phyloP scores from a whole-genome alignment of 495 filamentous ascomycete species.

The Xylaria flabelliformis region DNA sequence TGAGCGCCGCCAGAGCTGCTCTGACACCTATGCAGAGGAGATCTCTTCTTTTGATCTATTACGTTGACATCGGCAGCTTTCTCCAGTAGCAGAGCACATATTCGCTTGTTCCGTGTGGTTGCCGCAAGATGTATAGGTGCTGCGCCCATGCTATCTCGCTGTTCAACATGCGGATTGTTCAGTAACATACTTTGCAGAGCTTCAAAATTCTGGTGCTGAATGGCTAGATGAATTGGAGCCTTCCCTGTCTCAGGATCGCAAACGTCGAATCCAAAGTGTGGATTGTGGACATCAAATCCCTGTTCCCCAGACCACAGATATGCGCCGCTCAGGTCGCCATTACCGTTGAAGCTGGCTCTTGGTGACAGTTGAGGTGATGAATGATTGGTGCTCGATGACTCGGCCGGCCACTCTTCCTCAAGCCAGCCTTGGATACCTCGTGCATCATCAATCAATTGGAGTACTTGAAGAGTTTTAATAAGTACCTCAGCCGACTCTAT shows the following conservation, averaged over 20 bases:
- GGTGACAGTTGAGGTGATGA: background rate
- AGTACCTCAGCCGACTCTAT: constrained; percentile 33
- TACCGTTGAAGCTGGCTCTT: constrained; percentile 2
- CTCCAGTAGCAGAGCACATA: constrained; percentile 51
- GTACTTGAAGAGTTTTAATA: constrained; percentile 23
- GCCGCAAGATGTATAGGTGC: constrained; percentile 34
- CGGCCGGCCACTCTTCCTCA: constrained; percentile 15
- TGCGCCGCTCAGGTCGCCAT: constrained; percentile 20
- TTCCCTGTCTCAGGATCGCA: constrained; percentile 27
- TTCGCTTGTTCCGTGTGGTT: constrained; percentile 28
- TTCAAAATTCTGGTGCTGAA: constrained; percentile 31
- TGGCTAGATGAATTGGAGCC: constrained; percentile 35
- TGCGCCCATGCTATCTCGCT: constrained; percentile 25
- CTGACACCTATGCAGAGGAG: constrained; percentile 38
- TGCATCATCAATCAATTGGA: constrained; percentile 32
- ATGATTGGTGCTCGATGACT: background rate
- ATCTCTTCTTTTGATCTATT: constrained; percentile 49
- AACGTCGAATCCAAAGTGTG: constrained; percentile 30
- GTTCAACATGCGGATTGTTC: constrained; percentile 27
- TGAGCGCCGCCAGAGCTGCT: constrained; percentile 25
- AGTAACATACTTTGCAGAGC: constrained; percentile 33
- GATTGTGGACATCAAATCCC: constrained; percentile 30
- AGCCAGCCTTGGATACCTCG: constrained; percentile 31
- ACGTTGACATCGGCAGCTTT: constrained; percentile 53
- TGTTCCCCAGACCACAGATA: constrained; percentile 37